A percentile compares a stretch with the other conserved stretches of the same genome.
phyloP scores from a whole-genome alignment of 1,139 yeast species.

The Candida buenavistaensis region DNA sequence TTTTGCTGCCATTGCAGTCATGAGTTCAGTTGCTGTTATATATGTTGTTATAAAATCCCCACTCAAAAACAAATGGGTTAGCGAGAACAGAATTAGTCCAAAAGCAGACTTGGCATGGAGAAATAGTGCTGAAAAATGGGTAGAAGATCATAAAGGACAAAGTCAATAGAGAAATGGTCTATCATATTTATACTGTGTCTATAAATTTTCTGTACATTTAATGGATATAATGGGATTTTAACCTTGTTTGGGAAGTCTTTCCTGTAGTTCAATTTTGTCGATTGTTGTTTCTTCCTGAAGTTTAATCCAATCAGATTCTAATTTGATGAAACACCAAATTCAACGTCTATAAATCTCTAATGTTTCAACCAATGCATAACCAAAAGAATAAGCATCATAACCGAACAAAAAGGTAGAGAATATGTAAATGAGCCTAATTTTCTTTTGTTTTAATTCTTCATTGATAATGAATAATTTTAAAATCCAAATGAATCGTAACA shows the following conservation, averaged over 20 bases:
- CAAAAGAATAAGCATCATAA: constrained; percentile 53
- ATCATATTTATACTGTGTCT: too few species aligned
- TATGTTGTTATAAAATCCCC: constrained; percentile 46
- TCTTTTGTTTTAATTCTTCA: constrained; percentile 20
- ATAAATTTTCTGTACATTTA: not conserved
- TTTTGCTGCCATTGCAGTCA: constrained; percentile 43
- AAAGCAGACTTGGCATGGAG: constrained; percentile 56
- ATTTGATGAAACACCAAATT: constrained; percentile 83
- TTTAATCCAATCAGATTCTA: constrained; percentile 73
- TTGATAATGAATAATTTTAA: constrained; percentile 44
- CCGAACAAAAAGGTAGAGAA: constrained; percentile 38
- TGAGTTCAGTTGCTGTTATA: constrained; percentile 45
- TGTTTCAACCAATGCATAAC: constrained; percentile 62
- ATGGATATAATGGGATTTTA: not conserved
- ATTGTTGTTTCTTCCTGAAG: constrained; percentile 18
- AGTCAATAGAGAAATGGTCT: not conserved
- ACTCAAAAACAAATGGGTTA: constrained; percentile 42
- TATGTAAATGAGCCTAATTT: constrained; percentile 17
- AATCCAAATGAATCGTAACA: constrained; percentile 75
- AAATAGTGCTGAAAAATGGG: constrained; percentile 49
- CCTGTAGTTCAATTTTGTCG: constrained; percentile 22
- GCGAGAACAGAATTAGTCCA: constrained; percentile 47
- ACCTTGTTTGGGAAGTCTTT: constrained; percentile 3
- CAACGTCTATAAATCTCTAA: constrained; percentile 81
- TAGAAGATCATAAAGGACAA: constrained; percentile 27